A percentile compares a stretch with the other conserved stretches of the same genome.
Conservation (phyloP, 352 stramenopile species). For the Phytophthora citricola region DNA sequence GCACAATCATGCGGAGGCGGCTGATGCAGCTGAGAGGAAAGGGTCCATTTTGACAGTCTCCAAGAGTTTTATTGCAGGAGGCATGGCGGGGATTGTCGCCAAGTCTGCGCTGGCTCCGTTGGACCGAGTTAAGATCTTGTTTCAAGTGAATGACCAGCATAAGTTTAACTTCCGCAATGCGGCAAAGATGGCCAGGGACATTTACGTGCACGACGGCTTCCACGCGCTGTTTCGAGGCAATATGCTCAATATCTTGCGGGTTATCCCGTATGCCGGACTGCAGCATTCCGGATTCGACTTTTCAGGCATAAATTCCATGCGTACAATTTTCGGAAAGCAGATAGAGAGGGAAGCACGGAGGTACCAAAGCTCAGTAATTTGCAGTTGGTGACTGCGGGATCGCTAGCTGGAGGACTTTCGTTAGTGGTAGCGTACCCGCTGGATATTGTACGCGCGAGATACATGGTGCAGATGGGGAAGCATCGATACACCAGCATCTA, state of each 20-base stretch:
- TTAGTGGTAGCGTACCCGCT: conserved; percentile 81
- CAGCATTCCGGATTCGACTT: conserved; percentile 89
- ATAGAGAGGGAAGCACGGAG: conserved; percentile 36
- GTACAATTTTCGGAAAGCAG: conserved; percentile 70
- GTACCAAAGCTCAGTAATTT: conserved; percentile 77
- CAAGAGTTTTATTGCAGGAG: conserved; percentile 85
- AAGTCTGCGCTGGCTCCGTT: conserved; percentile 80
- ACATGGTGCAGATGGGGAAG: conserved; percentile 89
- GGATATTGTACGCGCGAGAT: conserved; percentile 82
- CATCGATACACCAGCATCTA: conserved; percentile 77
- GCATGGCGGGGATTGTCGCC: conserved; percentile 73
- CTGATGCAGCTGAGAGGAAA: conserved; percentile 29
- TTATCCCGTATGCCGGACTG: conserved; percentile 80
- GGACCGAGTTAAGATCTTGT: conserved; percentile 88
- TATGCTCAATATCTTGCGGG: conserved; percentile 80
- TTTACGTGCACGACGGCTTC: conserved; percentile 78
- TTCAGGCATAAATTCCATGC: conserved; percentile 83
- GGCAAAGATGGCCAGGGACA: conserved; percentile 58
- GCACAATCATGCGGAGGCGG: conserved; percentile 17
- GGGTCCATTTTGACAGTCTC: conserved; percentile 71
- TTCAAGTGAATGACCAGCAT: conserved; percentile 81
- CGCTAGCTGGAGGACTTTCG: conserved; percentile 75
- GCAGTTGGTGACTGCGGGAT: conserved; percentile 77
- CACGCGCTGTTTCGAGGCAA: conserved; percentile 76
- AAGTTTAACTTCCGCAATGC: conserved; percentile 83